Base-by-base conservation (phyloP, 768 basidiomycete species). In the Mycena epipterygia region DNA sequence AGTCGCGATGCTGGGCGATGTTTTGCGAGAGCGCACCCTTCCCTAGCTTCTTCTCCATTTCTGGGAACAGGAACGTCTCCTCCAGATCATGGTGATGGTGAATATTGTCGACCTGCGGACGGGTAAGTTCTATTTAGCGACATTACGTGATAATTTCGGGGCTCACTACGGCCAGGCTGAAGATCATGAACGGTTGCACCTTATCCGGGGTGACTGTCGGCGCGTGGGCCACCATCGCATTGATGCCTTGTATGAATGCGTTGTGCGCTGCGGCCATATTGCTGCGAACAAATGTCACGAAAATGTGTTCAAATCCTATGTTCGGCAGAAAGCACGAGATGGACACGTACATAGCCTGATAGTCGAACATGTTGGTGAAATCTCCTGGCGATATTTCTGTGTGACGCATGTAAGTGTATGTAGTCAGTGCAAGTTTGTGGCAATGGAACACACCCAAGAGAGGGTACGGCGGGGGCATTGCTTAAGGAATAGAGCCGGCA, bases 241-340 rank as follows among this genome's bases (percentile, higher is more conserved):
- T 78, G 16, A 76, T 42, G 14, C 71, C 67, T 30, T 76, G 76
- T 21, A 78, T 74, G 52, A 78, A 70, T 32, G 70, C 58, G 41
- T 78, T 78, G 64, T 78, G 77, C 0, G 73, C 73, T 17, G 73
- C 51, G 6, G 69, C 59, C 76, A 78, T 78, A 35, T 77, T 75
- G 37, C 66, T 72, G 30, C 21, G n/a, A n/a, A n/a, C n/a, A n/a
- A n/a, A n/a, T n/a, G n/a, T n/a, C n/a, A n/a, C n/a, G n/a, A n/a
- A n/a, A 29, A 25, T 35, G n/a, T 2, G 37, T 32, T 55, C 16
- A 56, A 27, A 21, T 23, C 35, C 19, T 5, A 17, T 23, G 19
- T 32, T 35, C 8, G 3, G 19, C 12, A 41, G 32, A 42, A 19
- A 5, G 35, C 5, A 25, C 29, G 35, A 23, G 44, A 25, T 21